Evolutionary conservation across 2,329 filamentous ascomycete genomes (phyloP), one percentile per base, ranked within the genome.

Genomic region (Aspergillus sp.): DNA sequence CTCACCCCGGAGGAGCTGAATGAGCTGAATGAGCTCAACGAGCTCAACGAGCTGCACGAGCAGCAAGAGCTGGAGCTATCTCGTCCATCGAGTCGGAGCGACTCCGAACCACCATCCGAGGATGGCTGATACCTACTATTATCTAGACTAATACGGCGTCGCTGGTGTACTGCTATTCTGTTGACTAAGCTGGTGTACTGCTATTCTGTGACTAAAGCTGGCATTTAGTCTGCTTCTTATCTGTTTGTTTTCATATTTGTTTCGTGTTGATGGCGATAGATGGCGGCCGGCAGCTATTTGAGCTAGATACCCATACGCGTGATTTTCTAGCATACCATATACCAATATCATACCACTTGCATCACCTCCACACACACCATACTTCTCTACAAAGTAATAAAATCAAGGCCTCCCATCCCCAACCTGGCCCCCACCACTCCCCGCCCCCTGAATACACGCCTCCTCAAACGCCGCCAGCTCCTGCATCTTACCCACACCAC

Each of bases 1-100:
- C 81, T 97, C 3, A 82, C 84, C 2, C 82, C 84, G 0, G 90
- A 94, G 63, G 90, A 93, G 51, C 78, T 77, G 10, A 72, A 73
- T n/a, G 77, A 93, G 51, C 78, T 77, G 10, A 72, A 73, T 15
- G 77, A 72, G 13, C 51, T 72, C 10, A 25, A 53, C 11, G 52
- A 54, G 38, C 38, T 42, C 38, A 17, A 54, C 17, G 39, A 54
- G n/a, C 23, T 54, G 23, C 63, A 66, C 41, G 71, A 76, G 23
- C 23, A 21, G 38, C 63, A 66, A 42, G 71, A 76, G 30, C 44
- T 49, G 2, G 44, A 70, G 70, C n/a, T 68, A 7, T 71, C 67
- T 23, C 73, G 68, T 2, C 69, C 77, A 7, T 64, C 77, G 23
- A 77, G 76, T 57, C 70, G 74, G 38, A 50, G 49, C 19, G 39